Conservation (phyloP, 1,284 basidiomycete species). For the Fistulinella cinereoalba region DNA sequence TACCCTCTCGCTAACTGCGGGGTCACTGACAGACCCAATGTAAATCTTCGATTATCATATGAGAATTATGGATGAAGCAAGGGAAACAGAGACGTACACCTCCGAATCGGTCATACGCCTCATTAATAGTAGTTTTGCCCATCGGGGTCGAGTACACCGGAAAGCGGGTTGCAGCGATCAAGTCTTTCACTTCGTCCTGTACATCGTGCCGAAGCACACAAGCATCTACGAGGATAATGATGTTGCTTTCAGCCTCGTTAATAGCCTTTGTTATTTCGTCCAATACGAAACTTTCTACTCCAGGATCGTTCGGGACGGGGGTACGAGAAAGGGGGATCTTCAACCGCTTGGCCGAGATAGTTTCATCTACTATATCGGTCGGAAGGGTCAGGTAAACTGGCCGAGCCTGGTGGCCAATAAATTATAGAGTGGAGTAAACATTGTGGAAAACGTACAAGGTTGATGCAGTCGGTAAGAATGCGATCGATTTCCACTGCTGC, state of each 20-base stretch:
- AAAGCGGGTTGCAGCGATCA: constrained; percentile 70
- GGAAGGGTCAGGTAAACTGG: constrained; percentile 90
- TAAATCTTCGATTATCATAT: constrained; percentile 55
- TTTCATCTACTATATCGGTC: constrained; percentile 74
- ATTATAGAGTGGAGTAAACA: background rate
- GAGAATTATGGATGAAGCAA: constrained; percentile 8
- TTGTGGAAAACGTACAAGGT: constrained; percentile 39
- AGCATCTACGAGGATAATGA: constrained; percentile 84
- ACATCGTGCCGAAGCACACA: constrained; percentile 83
- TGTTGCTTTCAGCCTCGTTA: constrained; percentile 58
- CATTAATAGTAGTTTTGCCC: constrained; percentile 84
- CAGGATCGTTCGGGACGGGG: constrained; percentile 52
- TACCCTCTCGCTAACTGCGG: constrained; percentile 70
- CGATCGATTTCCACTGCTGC: constrained; percentile 79
- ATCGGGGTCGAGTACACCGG: constrained; percentile 83
- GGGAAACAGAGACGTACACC: constrained; percentile 50
- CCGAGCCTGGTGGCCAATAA: constrained; percentile 50
- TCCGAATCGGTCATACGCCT: constrained; percentile 82
- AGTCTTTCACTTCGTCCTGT: constrained; percentile 62
- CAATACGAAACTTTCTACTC: constrained; percentile 71
- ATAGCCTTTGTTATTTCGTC: constrained; percentile 69
- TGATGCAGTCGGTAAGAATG: constrained; percentile 73
- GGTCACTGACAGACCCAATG: constrained; percentile 74
- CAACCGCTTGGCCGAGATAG: constrained; percentile 68
- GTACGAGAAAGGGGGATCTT: constrained; percentile 57